A percentile compares a stretch with the other conserved stretches of the same genome.
phyloP scores from a whole-genome alignment of 306 rosid species.

The Crotalaria pallida region DNA sequence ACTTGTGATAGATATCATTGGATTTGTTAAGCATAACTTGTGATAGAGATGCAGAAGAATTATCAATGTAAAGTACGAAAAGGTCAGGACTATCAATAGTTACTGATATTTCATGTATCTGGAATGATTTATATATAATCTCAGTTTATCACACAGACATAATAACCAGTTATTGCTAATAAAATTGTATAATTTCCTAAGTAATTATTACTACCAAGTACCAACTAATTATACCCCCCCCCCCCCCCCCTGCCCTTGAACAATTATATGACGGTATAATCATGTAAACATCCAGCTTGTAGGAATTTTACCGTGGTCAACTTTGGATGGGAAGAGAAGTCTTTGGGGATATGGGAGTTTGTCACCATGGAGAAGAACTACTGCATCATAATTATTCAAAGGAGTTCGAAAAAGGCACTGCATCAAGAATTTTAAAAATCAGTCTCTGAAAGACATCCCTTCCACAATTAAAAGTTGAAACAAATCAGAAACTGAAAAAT shows the following conservation, averaged over 20 bases:
- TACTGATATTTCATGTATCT: not conserved
- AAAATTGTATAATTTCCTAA: conserved; percentile 3
- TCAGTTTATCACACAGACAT: not conserved
- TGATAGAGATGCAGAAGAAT: not conserved
- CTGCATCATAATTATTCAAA: conserved; percentile 77
- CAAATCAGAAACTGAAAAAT: not conserved
- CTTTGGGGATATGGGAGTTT: conserved; percentile 81
- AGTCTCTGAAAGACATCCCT: not conserved
- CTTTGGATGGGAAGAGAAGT: conserved; percentile 83
- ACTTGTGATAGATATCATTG: conserved; percentile 5
- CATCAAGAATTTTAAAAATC: conserved; percentile 27
- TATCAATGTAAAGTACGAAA: not conserved
- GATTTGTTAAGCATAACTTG: not conserved
- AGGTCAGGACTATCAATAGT: not conserved
- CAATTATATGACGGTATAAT: not conserved
- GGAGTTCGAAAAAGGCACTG: conserved; percentile 95
- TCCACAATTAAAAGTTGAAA: not conserved
- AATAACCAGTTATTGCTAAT: not conserved
- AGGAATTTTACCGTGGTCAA: conserved; percentile 50
- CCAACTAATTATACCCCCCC: not conserved
- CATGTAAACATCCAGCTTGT: not conserved
- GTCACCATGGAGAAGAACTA: conserved; percentile 80
- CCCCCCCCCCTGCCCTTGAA: not conserved
- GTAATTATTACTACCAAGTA: not conserved
- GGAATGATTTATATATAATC: not conserved